Evolutionary conservation across 2,329 filamentous ascomycete species (phyloP).

Genomic region (Pseudogymnoascus pannorum): DNA sequence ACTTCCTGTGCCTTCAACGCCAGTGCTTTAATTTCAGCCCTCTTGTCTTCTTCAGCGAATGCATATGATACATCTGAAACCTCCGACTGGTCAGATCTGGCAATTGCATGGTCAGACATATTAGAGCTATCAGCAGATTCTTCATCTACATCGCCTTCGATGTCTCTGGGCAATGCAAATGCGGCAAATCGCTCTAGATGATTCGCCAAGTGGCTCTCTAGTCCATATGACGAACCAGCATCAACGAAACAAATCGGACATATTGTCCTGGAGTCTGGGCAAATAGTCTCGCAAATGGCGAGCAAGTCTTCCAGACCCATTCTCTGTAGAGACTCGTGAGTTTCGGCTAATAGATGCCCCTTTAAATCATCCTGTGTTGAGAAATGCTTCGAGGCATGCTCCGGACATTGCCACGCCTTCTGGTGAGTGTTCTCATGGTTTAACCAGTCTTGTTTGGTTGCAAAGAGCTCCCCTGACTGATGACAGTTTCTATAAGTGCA

Average conservation of each 20-base stretch:
- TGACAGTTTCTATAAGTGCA: background rate
- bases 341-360: background rate
- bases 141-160: background rate
- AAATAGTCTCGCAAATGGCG: background rate
- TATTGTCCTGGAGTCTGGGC: background rate
- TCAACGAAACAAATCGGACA: background rate
- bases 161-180: background rate
- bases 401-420: background rate
- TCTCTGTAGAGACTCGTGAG: background rate
- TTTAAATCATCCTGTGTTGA: background rate
- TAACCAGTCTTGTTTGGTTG: background rate
- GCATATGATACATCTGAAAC: background rate
- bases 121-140: background rate
- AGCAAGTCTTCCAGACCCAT: background rate
- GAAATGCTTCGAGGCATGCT: background rate
- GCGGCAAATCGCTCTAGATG: constrained; percentile 3
- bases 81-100: background rate
- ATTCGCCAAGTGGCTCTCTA: background rate
- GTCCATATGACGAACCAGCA: background rate
- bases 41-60: background rate
- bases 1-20: background rate
- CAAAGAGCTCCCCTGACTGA: background rate
- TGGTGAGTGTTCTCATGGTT: background rate
- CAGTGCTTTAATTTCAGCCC: background rate
- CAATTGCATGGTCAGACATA: background rate